phyloP scores from a whole-genome alignment of 2,329 filamentous ascomycete genomes.

The Neofusicoccum umdonicola region DNA sequence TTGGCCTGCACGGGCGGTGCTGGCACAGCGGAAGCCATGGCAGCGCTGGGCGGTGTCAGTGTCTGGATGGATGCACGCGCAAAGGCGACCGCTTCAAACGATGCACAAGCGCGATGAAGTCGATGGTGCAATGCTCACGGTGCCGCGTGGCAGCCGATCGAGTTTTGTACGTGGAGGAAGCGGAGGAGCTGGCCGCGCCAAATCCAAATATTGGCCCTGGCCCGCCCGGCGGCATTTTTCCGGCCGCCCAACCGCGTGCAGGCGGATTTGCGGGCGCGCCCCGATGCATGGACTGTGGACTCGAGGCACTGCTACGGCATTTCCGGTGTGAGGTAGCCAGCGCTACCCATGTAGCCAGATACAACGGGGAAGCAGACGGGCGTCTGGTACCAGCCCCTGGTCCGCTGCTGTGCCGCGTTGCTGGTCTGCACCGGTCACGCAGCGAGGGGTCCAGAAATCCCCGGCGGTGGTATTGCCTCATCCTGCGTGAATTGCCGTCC shows the following conservation, averaged over 20 bases:
- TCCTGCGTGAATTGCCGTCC: too few species aligned
- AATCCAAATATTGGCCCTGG: constrained; percentile 10
- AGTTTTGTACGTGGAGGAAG: constrained; percentile 4
- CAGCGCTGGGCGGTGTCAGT: constrained; percentile 7
- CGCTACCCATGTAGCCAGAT: too few species aligned
- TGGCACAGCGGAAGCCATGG: constrained; percentile 18
- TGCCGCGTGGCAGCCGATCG: constrained; percentile 6
- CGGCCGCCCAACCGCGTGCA: neutral
- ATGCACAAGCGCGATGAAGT: neutral
- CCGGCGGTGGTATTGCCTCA: too few species aligned
- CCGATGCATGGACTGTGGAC: too few species aligned
- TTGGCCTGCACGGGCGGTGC: constrained; percentile 30
- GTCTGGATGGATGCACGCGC: neutral
- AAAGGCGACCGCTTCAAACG: neutral
- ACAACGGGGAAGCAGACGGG: too few species aligned
- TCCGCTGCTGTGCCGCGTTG: too few species aligned
- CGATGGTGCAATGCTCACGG: constrained; percentile 11
- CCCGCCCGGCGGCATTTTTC: neutral
- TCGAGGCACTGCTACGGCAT: too few species aligned
- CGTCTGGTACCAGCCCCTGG: too few species aligned
- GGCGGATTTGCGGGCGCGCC: too few species aligned
- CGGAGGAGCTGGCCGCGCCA: neutral
- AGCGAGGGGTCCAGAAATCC: too few species aligned
- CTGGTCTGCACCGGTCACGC: too few species aligned
- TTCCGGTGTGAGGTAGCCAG: too few species aligned